Evolutionary conservation across 208 protist genomes (phyloP).

Genomic region (Leishmania braziliensis): DNA sequence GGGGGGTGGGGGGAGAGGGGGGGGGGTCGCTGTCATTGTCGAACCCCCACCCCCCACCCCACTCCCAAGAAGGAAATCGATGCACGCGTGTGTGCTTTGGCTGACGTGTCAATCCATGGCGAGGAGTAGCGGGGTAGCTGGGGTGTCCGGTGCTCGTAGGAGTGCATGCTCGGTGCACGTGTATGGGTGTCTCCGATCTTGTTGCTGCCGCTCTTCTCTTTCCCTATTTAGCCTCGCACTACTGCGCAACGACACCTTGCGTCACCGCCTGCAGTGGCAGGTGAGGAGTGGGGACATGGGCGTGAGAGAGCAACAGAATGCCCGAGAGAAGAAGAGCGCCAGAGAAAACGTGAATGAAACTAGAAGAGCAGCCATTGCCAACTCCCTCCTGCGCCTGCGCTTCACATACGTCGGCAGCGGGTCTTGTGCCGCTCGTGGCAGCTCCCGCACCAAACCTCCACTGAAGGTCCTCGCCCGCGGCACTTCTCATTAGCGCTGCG

Average conservation of each 20-base stretch:
- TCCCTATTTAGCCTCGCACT: not conserved
- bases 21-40: not conserved
- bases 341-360: not conserved
- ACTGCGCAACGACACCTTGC: not conserved
- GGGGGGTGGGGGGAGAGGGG: not conserved
- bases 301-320: not conserved
- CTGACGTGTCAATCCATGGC: not conserved
- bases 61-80: not conserved
- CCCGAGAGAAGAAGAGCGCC: not conserved
- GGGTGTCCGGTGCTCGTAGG: not conserved
- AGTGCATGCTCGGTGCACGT: not conserved
- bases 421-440: slow-evolving; percentile 34
- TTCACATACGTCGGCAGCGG: slow-evolving; percentile 2
- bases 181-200: not conserved
- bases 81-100: not conserved
- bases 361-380: not conserved
- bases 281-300: not conserved
- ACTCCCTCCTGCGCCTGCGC: not conserved
- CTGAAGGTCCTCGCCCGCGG: not conserved
- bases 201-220: not conserved
- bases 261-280: not conserved
- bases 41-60: not conserved
- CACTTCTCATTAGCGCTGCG: not conserved
- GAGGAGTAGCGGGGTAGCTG: not conserved
- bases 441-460: slow-evolving; percentile 64